Conservation (phyloP, 345 rosid species). For the Populus euphratica region DNA sequence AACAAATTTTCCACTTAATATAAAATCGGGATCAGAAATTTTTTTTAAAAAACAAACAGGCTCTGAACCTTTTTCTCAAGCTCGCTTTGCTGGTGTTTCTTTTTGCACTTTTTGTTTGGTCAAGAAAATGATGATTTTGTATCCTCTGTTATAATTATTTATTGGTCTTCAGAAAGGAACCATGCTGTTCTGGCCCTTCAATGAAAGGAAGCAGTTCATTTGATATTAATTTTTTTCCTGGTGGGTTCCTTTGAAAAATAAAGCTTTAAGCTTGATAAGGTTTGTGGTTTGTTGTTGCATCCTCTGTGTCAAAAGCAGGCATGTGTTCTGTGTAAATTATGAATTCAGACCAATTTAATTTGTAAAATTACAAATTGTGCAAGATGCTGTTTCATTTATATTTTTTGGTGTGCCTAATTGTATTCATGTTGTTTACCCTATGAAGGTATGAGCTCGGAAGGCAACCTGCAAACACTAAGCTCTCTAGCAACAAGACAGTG, state of each 20-base stretch:
- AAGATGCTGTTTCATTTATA: not conserved
- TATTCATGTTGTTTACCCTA: not conserved
- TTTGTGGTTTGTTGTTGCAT: too few species aligned
- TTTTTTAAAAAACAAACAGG: too few species aligned
- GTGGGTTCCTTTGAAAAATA: not conserved
- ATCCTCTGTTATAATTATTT: not conserved
- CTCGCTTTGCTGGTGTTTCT: too few species aligned
- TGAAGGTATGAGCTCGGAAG: conserved; percentile 33
- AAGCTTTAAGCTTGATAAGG: too few species aligned
- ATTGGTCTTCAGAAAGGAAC: not conserved
- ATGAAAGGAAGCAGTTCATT: not conserved
- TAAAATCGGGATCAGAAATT: not conserved
- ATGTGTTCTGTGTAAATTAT: not conserved
- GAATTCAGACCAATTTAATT: not conserved
- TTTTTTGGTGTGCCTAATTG: not conserved
- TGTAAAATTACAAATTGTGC: too few species aligned
- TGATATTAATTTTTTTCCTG: not conserved
- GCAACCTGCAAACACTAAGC: conserved; percentile 28
- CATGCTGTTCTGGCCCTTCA: not conserved
- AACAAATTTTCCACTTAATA: not conserved
- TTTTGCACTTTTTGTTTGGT: too few species aligned
- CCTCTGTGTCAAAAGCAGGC: not conserved
- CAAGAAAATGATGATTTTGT: not conserved
- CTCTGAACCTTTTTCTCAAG: too few species aligned
- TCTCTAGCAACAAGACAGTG: conserved; percentile 33